Conservation (phyloP, 2,329 filamentous ascomycete species). For the Xylaria sp. region DNA sequence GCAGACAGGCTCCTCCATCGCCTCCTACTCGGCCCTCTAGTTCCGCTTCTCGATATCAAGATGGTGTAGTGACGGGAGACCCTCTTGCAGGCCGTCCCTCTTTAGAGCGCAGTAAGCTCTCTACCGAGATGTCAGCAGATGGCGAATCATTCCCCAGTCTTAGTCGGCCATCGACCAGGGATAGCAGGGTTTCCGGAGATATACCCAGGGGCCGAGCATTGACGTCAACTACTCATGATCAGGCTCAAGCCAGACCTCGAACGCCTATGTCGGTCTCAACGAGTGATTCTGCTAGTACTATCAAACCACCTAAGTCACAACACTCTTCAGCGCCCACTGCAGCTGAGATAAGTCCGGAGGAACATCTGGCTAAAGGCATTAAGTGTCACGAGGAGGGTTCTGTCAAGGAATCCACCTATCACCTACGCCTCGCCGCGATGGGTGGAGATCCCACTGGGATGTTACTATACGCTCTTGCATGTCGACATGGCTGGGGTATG, state of each 20-base stretch:
- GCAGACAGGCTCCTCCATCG: conserved; percentile 66
- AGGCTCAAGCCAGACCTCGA: conserved; percentile 53
- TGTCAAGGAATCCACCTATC: conserved; percentile 94
- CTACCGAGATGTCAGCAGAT: conserved; percentile 58
- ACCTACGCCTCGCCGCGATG: conserved; percentile 87
- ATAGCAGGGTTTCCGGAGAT: conserved; percentile 61
- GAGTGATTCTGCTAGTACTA: conserved; percentile 66
- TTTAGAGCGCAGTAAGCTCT: conserved; percentile 62
- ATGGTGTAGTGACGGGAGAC: conserved; percentile 53
- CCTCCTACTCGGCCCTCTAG: conserved; percentile 70
- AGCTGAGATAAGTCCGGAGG: conserved; percentile 81
- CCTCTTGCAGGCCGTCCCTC: conserved; percentile 59
- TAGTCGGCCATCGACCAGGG: conserved; percentile 59
- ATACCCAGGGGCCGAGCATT: conserved; percentile 58
- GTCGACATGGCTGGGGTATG: conserved; percentile 98
- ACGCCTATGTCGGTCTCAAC: conserved; percentile 62
- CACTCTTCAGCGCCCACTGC: conserved; percentile 65
- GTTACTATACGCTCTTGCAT: conserved; percentile 94
- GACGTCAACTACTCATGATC: conserved; percentile 54
- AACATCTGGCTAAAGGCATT: conserved; percentile 91
- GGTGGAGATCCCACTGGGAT: conserved; percentile 91
- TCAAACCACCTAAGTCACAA: conserved; percentile 58
- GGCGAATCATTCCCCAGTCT: conserved; percentile 58
- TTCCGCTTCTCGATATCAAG: conserved; percentile 56
- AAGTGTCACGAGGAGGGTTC: conserved; percentile 88